Percentiles rank a stretch among this genome's conserved stretches.
Conservation (phyloP, 768 basidiomycete genomes). For the Tubosaeta brunneosetosa region DNA sequence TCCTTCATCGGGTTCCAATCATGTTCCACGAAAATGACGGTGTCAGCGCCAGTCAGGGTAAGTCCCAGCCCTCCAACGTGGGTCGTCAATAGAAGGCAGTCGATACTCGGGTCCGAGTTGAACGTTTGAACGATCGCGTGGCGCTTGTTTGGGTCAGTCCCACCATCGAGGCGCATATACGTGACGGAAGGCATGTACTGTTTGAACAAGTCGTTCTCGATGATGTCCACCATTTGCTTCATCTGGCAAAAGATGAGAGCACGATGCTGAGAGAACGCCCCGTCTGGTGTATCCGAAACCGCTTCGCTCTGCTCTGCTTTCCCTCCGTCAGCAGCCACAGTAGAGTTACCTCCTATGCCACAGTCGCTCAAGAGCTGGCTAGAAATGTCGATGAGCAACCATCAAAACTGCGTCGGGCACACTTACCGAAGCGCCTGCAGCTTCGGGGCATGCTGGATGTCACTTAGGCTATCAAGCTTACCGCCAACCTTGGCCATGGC, state of each 20-base stretch:
- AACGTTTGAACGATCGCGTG: constrained; percentile 98
- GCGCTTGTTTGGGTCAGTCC: constrained; percentile 88
- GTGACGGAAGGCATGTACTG: constrained; percentile 91
- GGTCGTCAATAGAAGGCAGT: constrained; percentile 91
- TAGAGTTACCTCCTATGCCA: constrained; percentile 68
- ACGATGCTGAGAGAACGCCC: constrained; percentile 87
- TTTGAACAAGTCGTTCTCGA: constrained; percentile 91
- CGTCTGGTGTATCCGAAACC: constrained; percentile 41
- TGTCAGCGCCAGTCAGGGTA: constrained; percentile 96
- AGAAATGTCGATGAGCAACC: constrained; percentile 6
- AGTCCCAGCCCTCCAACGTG: constrained; percentile 95
- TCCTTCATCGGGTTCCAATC: constrained; percentile 99
- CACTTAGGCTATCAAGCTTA: constrained; percentile 48
- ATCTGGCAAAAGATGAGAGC: constrained; percentile 99
- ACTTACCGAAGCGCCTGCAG: constrained; percentile 82
- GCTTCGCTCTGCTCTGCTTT: constrained; percentile 69
- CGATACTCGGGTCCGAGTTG: constrained; percentile 96
- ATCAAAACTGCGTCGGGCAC: background rate
- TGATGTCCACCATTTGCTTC: constrained; percentile 98
- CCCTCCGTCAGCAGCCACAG: constrained; percentile 44
- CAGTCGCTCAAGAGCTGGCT: constrained; percentile 95
- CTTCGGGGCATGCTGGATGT: constrained; percentile 92
- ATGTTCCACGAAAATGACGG: constrained; percentile 98
- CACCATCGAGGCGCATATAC: constrained; percentile 96
- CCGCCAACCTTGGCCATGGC: constrained; percentile 55